Percentiles rank a stretch among this genome's conserved stretches.
These are phyloP conservation scores for Kluyveromyces dobzhanskii DNA, from an alignment of 805 yeast genomes.

Conservation along the genomic window DNA sequence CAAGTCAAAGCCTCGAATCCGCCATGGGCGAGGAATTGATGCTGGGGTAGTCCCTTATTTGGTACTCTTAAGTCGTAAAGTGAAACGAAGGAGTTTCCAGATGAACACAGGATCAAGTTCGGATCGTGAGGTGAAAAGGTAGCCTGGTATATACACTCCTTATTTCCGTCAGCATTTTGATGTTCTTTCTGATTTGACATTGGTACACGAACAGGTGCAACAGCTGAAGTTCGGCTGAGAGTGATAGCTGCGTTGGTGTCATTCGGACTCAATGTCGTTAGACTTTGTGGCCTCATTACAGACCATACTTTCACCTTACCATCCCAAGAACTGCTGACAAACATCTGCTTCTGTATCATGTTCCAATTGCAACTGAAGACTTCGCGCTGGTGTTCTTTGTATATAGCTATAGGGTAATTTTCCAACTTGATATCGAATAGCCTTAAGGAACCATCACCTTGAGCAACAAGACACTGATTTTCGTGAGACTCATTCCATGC, in stretches of 20 bases:
- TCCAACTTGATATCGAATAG: constrained; percentile 66
- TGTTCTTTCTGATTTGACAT: constrained; percentile 31
- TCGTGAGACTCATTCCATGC: constrained; percentile 91
- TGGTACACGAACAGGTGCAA: constrained; percentile 24
- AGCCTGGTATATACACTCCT: constrained; percentile 71
- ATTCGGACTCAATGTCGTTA: constrained; percentile 45
- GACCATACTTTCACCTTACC: constrained; percentile 78
- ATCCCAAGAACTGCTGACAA: constrained; percentile 87
- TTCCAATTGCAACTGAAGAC: constrained; percentile 73
- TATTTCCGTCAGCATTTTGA: constrained; percentile 28
- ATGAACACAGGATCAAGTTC: constrained; percentile 52
- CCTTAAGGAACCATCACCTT: constrained; percentile 86
- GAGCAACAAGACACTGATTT: constrained; percentile 71
- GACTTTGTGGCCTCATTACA: constrained; percentile 47
- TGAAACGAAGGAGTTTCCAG: constrained; percentile 67
- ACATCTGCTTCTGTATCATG: constrained; percentile 53
- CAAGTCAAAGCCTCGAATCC: constrained; percentile 74
- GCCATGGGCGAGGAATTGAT: constrained; percentile 62
- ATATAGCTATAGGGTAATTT: constrained; percentile 64
- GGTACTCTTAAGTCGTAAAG: constrained; percentile 77
- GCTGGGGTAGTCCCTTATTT: constrained; percentile 39
- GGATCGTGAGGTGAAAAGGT: constrained; percentile 81
- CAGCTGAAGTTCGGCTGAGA: constrained; percentile 9
- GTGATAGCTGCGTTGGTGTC: constrained; percentile 11
- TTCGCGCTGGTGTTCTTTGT: constrained; percentile 70